Percentiles rank a stretch among this genome's conserved stretches.
These are phyloP conservation scores for Delphinella strobiligena DNA, from an alignment of 2,329 filamentous ascomycete genomes.

Conservation along the genomic window DNA sequence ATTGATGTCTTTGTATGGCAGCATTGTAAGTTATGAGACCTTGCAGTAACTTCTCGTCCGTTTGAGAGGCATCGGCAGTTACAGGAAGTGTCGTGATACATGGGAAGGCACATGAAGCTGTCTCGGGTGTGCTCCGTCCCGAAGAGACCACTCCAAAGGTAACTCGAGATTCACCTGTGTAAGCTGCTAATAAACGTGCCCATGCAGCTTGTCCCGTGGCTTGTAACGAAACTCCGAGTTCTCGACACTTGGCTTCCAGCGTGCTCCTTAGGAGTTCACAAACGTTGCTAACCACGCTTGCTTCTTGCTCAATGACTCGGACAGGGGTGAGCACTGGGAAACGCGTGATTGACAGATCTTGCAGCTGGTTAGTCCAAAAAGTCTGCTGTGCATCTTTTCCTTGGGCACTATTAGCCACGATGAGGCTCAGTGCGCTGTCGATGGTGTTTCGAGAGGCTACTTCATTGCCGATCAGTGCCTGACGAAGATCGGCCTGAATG, in stretches of 20 bases:
- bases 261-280: conserved; percentile 29
- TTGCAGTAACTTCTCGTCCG: conserved; percentile 46
- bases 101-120: conserved; percentile 54
- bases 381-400: conserved; percentile 21
- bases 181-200: conserved; percentile 61
- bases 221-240: conserved; percentile 59
- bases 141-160: conserved; percentile 75
- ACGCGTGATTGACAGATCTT: conserved; percentile 38
- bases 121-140: conserved; percentile 52
- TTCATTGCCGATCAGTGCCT: conserved; percentile 22
- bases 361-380: conserved; percentile 51
- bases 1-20: conserved; percentile 55
- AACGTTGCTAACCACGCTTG: conserved; percentile 23
- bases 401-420: conserved; percentile 27
- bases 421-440: conserved; percentile 30
- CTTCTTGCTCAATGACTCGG: conserved; percentile 22
- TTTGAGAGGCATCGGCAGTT: conserved; percentile 41
- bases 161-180: conserved; percentile 61
- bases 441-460: conserved; percentile 22
- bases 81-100: conserved; percentile 75
- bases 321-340: conserved; percentile 69
- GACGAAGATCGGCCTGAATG: conserved; percentile 50
- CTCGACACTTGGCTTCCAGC: conserved; percentile 46
- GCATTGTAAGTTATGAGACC: conserved; percentile 56
- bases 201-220: conserved; percentile 66